Evolutionary conservation across 352 stramenopile species (phyloP).

Genomic region (Globisporangium recalcitrans): DNA sequence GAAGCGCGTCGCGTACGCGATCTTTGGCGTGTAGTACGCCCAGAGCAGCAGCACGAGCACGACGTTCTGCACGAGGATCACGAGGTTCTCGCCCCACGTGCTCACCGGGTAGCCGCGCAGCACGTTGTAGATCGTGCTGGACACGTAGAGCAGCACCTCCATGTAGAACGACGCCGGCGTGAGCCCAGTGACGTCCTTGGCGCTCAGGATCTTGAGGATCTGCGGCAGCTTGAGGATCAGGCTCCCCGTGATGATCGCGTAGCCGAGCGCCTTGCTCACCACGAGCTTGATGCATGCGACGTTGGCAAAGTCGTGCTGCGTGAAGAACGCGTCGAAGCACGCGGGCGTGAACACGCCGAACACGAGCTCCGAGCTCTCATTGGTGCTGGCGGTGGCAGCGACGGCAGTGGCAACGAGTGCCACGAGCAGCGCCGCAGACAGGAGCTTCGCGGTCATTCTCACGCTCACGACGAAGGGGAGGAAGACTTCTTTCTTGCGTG

Average conservation of each 20-base stretch:
- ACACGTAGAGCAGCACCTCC: conserved; percentile 81
- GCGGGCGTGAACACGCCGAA: conserved; percentile 65
- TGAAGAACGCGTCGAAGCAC: conserved; percentile 81
- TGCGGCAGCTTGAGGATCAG: conserved; percentile 87
- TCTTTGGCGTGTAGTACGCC: conserved; percentile 58
- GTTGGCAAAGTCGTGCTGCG: conserved; percentile 78
- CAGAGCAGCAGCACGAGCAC: conserved; percentile 80
- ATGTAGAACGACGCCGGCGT: conserved; percentile 87
- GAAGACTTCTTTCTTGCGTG: not conserved
- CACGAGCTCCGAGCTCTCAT: conserved; percentile 40
- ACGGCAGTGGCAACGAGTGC: conserved; percentile 9
- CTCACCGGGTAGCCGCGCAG: conserved; percentile 78
- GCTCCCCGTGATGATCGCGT: conserved; percentile 82
- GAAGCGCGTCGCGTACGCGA: conserved; percentile 42
- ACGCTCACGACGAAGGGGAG: not conserved
- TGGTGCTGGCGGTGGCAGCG: not conserved
- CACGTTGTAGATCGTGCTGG: conserved; percentile 80
- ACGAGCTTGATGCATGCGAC: conserved; percentile 79
- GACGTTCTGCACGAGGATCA: conserved; percentile 84
- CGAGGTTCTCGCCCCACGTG: conserved; percentile 82
- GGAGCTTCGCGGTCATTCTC: not conserved
- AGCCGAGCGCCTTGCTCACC: conserved; percentile 79
- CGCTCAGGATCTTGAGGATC: conserved; percentile 85
- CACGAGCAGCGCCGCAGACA: conserved; percentile 15
- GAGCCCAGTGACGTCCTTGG: conserved; percentile 78